Evolutionary conservation across 495 filamentous ascomycete genomes (phyloP), one percentile per base, ranked within the genome.

Genomic region (Beverwykella pulmonaria): DNA sequence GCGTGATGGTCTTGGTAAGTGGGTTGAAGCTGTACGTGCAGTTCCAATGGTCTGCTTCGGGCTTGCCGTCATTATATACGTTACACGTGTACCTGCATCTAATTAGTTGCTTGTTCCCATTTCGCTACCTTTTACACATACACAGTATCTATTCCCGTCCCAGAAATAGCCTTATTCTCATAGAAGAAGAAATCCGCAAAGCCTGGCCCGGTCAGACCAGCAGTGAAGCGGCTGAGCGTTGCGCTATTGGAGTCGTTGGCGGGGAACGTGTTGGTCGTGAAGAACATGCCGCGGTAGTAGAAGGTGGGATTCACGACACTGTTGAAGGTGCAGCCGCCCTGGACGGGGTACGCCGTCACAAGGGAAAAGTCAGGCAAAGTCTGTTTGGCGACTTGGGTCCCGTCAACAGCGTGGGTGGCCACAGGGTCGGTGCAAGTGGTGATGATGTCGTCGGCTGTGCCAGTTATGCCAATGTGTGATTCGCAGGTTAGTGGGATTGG

Each of bases 271-370:
- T 44, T 41, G 32, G 54, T 57, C n/a, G 30, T 19, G 44, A 47
- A 47, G 15, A 27, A 48, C 39, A 48, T 47, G 44, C 39, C 25
- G 15, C 44, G 57, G 25, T 29, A 36, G 30, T 30, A 52, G 29
- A 61, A 61, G 1, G 59, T 61, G 6, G 59, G 59, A 20, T 53
- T 61, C 1, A 53, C 29, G 59, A 61, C 19, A 25, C 46, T 52
- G 20, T 61, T 46, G 22, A 34, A 61, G 14, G 59, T 61, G 20
- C 59, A 61, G 27, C 59, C 59, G 19, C 59, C 59, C 8, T 61
- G 59, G 15, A 12, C 29, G 1, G 59, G 26, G 22, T 32, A 53
- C 22, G 59, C 59, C 9, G 48, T 53, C 10, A 53, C 27, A 3
- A 61, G 59, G 12, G 59, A 61, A 30, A 36, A 52, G 1, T 2